Evolutionary conservation across 202 grass and related monocot genomes (phyloP).

Genomic region (Dendrocalamus latiflorus): DNA sequence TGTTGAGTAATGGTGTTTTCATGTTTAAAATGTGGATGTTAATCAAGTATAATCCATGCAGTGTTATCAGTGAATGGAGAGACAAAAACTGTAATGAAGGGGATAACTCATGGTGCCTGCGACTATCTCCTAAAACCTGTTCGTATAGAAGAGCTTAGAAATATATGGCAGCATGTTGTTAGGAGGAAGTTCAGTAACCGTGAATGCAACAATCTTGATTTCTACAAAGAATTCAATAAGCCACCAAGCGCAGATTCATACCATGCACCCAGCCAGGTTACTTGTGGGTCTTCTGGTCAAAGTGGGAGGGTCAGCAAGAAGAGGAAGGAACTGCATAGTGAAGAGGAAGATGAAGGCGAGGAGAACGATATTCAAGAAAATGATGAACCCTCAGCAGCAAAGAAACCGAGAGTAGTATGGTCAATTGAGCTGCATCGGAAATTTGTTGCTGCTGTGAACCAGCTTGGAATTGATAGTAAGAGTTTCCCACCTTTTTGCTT

Average conservation of each 20-base stretch:
- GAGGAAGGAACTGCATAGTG: slow-evolving; percentile 66
- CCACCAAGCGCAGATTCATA: slow-evolving; percentile 15
- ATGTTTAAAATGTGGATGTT: no score
- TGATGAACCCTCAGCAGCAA: slow-evolving; percentile 56
- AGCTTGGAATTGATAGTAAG: slow-evolving; percentile 90
- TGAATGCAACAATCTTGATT: slow-evolving; percentile 27
- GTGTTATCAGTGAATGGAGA: no score
- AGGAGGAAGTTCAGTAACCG: slow-evolving; percentile 57
- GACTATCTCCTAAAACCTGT: slow-evolving; percentile 95
- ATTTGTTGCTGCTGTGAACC: slow-evolving; percentile 85
- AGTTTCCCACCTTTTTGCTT: slow-evolving; percentile 9
- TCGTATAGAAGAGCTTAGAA: slow-evolving; percentile 77
- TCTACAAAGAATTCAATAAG: slow-evolving; percentile 41
- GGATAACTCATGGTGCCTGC: slow-evolving; percentile 87
- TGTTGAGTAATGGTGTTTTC: no score
- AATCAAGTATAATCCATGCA: no score
- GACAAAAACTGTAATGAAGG: slow-evolving; percentile 83
- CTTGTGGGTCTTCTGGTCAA: slow-evolving; percentile 36
- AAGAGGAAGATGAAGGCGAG: slow-evolving; percentile 56
- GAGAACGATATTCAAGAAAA: slow-evolving; percentile 60
- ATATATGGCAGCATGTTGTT: slow-evolving; percentile 94
- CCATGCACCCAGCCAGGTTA: slow-evolving; percentile 26
- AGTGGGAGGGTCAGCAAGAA: slow-evolving; percentile 53
- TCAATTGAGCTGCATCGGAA: slow-evolving; percentile 72
- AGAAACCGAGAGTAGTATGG: slow-evolving; percentile 88